phyloP scores from a whole-genome alignment of 2,329 filamentous ascomycete species.

The Beauveria sp. region DNA sequence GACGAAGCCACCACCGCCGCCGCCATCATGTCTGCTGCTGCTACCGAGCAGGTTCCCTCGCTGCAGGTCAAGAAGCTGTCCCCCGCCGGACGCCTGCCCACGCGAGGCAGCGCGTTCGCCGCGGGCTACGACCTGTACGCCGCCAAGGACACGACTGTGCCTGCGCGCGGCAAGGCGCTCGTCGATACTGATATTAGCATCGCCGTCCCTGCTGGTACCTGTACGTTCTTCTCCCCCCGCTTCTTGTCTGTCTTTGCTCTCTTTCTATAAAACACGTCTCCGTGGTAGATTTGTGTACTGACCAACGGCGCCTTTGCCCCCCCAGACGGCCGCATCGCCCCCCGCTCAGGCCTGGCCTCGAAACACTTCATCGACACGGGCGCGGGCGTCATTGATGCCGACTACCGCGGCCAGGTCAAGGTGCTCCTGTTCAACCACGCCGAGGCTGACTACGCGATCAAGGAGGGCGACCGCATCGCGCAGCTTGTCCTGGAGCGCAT shows the following conservation, averaged over 20 bases:
- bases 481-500: constrained; percentile 94
- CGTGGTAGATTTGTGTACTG: neutral
- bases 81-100: constrained; percentile 71
- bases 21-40: constrained; percentile 25
- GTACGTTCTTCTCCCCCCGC: constrained; percentile 41
- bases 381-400: constrained; percentile 93
- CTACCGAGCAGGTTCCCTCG: constrained; percentile 36
- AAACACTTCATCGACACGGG: constrained; percentile 97
- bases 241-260: neutral
- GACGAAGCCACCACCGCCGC: constrained; percentile 24
- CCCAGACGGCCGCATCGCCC: constrained; percentile 79
- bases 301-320: neutral
- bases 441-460: constrained; percentile 72
- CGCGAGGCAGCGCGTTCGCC: constrained; percentile 78
- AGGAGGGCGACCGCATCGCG: constrained; percentile 82
- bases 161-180: constrained; percentile 72
- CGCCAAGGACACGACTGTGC: constrained; percentile 65
- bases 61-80: constrained; percentile 86
- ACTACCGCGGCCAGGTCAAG: constrained; percentile 92
- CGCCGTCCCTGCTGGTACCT: constrained; percentile 83
- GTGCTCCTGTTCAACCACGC: constrained; percentile 90
- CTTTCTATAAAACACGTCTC: too few species aligned
- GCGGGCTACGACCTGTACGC: constrained; percentile 94
- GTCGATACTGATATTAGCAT: constrained; percentile 90
- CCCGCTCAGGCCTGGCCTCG: constrained; percentile 79